Percentiles rank a stretch among this genome's conserved stretches.
phyloP scores from a whole-genome alignment of 106 monocot species.

The Dioscorea zingiberensis region DNA sequence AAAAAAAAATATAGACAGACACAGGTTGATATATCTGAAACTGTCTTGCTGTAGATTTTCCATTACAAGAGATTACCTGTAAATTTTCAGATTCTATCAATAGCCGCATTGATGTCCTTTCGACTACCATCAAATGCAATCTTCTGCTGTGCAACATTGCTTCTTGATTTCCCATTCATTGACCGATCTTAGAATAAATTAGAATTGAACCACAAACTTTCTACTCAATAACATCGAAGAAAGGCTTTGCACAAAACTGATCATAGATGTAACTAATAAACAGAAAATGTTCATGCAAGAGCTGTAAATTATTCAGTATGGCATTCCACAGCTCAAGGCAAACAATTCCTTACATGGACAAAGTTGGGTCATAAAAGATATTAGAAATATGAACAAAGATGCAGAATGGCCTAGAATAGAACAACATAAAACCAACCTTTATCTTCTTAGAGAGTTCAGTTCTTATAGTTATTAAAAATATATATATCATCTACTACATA shows the following conservation, averaged over 20 bases:
- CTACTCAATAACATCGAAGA: constrained; percentile 1
- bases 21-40: not conserved
- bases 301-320: no score
- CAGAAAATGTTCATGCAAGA: no score
- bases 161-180: constrained; percentile 54
- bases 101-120: constrained; percentile 90
- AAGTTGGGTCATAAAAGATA: no score
- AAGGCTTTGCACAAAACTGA: not conserved
- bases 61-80: constrained; percentile 37
- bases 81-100: constrained; percentile 82
- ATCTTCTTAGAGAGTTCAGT: no score
- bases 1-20: constrained; percentile 1
- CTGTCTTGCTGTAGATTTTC: not conserved
- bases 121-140: constrained; percentile 88
- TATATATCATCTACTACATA: no score
- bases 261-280: no score
- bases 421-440: no score
- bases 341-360: no score
- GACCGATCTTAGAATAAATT: constrained; percentile 59
- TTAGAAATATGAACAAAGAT: no score
- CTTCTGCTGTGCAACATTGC: constrained; percentile 28
- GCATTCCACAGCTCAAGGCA: no score
- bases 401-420: no score
- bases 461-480: no score
- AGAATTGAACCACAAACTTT: not conserved